Evolutionary conservation across 2,329 filamentous ascomycete species (phyloP).

Genomic region (Cercospora nicotianae): DNA sequence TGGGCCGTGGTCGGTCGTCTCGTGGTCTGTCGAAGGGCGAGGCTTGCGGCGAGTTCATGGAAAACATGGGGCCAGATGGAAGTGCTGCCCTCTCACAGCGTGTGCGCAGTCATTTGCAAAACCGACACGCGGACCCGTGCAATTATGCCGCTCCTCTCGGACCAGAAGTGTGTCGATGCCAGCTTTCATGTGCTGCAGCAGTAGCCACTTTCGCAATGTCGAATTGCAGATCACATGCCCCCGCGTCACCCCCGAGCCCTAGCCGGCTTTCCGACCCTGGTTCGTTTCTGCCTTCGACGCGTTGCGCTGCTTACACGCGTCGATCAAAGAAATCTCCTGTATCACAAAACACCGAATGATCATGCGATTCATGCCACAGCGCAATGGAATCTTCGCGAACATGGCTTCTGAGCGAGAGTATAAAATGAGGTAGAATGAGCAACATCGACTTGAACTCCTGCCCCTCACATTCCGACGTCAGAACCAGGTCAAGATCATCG

Average conservation of each 20-base stretch:
- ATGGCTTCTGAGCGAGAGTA: not conserved
- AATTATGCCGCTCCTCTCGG: not conserved
- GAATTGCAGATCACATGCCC: conserved; percentile 6
- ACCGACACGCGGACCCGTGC: not conserved
- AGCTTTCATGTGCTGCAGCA: conserved; percentile 12
- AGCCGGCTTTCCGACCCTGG: not conserved
- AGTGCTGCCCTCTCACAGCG: conserved; percentile 3
- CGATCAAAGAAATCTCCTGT: not conserved
- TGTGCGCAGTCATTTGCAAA: not conserved
- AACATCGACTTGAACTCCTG: not conserved
- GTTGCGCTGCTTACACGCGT: not conserved
- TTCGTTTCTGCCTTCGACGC: not conserved
- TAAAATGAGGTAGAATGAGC: not conserved
- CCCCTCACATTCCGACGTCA: conserved; percentile 3
- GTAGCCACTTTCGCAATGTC: not conserved
- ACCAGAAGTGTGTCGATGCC: not conserved
- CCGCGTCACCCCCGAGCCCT: conserved; percentile 4
- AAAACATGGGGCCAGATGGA: conserved; percentile 6
- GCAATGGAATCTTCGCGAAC: not conserved
- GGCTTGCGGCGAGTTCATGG: conserved; percentile 24
- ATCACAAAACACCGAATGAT: not conserved
- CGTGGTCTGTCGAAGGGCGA: conserved; percentile 32
- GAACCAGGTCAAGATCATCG: not conserved
- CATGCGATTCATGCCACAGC: not conserved
- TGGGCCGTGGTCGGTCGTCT: conserved; percentile 27